These are phyloP conservation scores for Naganishia vishniacii DNA, from an alignment of 768 basidiomycete species.

Conservation along the genomic window DNA sequence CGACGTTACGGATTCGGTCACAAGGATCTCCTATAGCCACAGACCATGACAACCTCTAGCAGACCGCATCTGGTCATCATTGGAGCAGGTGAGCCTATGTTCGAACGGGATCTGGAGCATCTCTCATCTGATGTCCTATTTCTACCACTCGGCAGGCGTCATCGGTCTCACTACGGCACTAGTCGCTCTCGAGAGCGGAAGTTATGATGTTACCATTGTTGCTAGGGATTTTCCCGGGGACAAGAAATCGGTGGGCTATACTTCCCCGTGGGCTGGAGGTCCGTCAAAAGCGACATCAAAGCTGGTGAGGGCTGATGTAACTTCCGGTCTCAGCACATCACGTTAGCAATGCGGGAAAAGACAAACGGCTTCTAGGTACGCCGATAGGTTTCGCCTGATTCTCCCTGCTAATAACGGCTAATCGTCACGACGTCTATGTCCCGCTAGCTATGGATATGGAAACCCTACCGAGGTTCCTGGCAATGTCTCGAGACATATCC, in stretches of 20 bases:
- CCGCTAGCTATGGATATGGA: conserved; percentile 20
- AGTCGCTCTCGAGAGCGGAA: conserved; percentile 34
- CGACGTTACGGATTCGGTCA: too few relatives aligned
- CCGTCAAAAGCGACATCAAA: background rate
- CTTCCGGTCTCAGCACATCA: conserved; percentile 46
- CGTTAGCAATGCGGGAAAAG: conserved; percentile 46
- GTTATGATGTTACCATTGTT: conserved; percentile 39
- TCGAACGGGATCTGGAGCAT: background rate
- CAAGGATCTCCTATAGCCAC: too few relatives aligned
- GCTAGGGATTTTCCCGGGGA: conserved; percentile 46
- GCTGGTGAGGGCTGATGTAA: background rate
- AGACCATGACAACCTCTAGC: too few relatives aligned
- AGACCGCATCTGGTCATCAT: conserved; percentile 37
- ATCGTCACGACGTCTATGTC: background rate
- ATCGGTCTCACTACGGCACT: conserved; percentile 49
- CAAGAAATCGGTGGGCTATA: conserved; percentile 36
- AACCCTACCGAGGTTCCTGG: conserved; percentile 44
- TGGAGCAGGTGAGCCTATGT: conserved; percentile 38
- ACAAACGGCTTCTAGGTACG: conserved; percentile 36
- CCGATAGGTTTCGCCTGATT: background rate
- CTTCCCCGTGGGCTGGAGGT: conserved; percentile 36
- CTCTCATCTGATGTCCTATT: background rate
- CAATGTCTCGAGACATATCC: conserved; percentile 31
- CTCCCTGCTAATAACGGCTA: background rate
- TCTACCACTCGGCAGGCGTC: conserved; percentile 26